Evolutionary conservation across 768 basidiomycete genomes (phyloP).

Genomic region (Boletellus sp.): DNA sequence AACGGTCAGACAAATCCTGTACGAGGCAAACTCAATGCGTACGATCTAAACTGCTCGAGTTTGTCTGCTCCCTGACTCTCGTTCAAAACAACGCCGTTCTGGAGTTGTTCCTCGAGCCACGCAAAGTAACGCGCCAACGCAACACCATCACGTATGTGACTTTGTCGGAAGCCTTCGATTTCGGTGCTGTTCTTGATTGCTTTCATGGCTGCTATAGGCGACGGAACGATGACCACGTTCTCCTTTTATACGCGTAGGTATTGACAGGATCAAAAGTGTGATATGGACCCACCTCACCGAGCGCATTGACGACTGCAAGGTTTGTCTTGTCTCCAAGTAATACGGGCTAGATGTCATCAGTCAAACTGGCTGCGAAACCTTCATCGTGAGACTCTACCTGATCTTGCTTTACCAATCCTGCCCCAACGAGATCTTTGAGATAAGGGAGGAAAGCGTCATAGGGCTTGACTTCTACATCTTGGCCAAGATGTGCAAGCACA

Average conservation of each 20-base stretch:
- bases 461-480: slow-evolving; percentile 58
- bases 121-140: slow-evolving; percentile 88
- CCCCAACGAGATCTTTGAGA: slow-evolving; percentile 47
- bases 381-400: slow-evolving; percentile 20
- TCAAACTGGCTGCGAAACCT: not conserved
- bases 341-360: slow-evolving; percentile 50
- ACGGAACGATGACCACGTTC: slow-evolving; percentile 57
- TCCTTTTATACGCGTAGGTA: slow-evolving; percentile 36
- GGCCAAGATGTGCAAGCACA: slow-evolving; percentile 47
- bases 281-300: slow-evolving; percentile 54
- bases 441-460: slow-evolving; percentile 69
- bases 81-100: slow-evolving; percentile 54
- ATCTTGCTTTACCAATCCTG: slow-evolving; percentile 34
- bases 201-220: slow-evolving; percentile 77
- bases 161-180: slow-evolving; percentile 83
- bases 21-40: slow-evolving; percentile 28
- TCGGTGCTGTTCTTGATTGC: slow-evolving; percentile 79
- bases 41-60: slow-evolving; percentile 81
- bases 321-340: slow-evolving; percentile 75
- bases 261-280: not conserved
- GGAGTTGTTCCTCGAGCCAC: slow-evolving; percentile 87
- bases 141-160: slow-evolving; percentile 85
- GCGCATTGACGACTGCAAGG: slow-evolving; percentile 75
- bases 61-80: slow-evolving; percentile 80
- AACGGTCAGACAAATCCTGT: not conserved